Evolutionary conservation across 1,139 yeast species (phyloP), one percentile per base, ranked within the genome.

Genomic region (Suhomyces maxii): DNA sequence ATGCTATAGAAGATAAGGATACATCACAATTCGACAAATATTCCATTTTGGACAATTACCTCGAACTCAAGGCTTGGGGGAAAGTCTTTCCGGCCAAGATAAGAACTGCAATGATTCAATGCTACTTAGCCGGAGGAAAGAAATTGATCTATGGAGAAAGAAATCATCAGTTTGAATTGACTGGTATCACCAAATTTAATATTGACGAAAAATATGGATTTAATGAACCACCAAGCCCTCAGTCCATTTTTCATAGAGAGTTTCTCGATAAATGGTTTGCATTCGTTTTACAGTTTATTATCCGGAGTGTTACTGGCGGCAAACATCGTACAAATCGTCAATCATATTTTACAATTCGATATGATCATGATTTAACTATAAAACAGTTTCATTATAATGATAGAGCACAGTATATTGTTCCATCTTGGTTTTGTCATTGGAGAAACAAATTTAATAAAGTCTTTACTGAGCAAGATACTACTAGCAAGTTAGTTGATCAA

Each of bases 61-160:
- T 41, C 11, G 49, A 46, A 31, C 39, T 46, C 9, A 46, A 46
- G 13, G 35, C 41, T 7, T 43, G 46, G 44, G 38, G 36, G 11
- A 6, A 7, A 6, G 3, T 6, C 7, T 25, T n/a, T 4, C 14
- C 8, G 8, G n/a, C n/a, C 8, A 42, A 42, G 13, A 3, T 38
- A 12, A 13, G 18, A 6, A 25, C 8, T 6, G 47, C 45, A 3
- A 11, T 30, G 14, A 13, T 44, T 7, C 49, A 46, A 36, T 46
- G 49, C 12, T 40, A 44, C n/a, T 36, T 46, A 12, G 47, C 45
- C 4, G 49, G 49, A 8, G 38, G 38, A 3, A 32, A 37, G 4
- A 34, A 23, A 12, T 37, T 46, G 10, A 23, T 46, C 2, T 2
- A 30, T 25, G 49, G 38, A 8, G 36, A 37, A n/a, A 28, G 49